Base-by-base conservation (phyloP, 2,329 filamentous ascomycete species). In the Bipolaris oryzae region DNA sequence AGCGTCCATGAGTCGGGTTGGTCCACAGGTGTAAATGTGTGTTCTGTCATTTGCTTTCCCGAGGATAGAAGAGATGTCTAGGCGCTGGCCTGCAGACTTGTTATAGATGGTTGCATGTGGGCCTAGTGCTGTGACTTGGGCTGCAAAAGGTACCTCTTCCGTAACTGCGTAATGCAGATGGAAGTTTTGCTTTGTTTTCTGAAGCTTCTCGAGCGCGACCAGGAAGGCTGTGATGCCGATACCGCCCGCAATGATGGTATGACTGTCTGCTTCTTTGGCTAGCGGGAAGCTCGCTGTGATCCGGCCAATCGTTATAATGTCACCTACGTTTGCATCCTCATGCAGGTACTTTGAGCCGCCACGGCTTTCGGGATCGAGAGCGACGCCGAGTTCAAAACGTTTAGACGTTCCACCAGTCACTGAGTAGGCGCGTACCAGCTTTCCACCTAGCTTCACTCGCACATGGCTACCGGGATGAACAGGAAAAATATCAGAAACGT, bases 221-320 rank as follows among this genome's bases (percentile, higher is more conserved):
- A 89, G 66, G 60, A 89, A 89, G 0, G 87, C 87, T 1, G 87
- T 89, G 58, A 89, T 83, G 0, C 87, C 87, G 28, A 89, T 85
- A 0, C 87, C 87, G 9, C 84, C 87, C 0, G 81, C 85, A 28
- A 90, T 82, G 64, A 89, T 85, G 37, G 89, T 77, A 60, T 89
- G 86, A 47, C 83, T 79, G 60, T 83, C 85, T 7, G 84, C 84
- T 1, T 79, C 74, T 2, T 56, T 67, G 0, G 76, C 77, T 1
- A 80, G 71, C 1, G 79, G 79, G 21, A 87, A 79, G 39, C 80
- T 82, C 0, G 74, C 68, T 0, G 81, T 84, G 28, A 87, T 79
- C 31, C 79, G 78, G 2, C 82, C 80, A 1, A 85, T 80, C 7
- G 80, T 77, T 7, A 89, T 61, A 2, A 77, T 62, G 55, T 85